These are phyloP conservation scores for Fraxinus albicans DNA, from an alignment of 305 asterid species.

Conservation along the genomic window DNA sequence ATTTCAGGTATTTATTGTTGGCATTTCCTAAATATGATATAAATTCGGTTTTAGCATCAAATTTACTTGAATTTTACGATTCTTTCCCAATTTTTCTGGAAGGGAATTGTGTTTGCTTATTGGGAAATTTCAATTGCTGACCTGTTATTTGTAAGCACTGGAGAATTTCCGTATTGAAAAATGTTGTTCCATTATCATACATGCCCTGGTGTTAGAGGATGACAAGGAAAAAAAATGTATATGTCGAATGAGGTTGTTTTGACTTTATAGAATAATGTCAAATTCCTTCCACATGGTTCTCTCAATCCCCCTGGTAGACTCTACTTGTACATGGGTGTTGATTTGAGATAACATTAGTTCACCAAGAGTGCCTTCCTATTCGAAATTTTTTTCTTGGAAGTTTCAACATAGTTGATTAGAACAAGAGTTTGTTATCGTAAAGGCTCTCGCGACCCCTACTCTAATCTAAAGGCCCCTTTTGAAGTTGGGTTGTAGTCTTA, in stretches of 20 bases:
- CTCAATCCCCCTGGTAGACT: background rate
- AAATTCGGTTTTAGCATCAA: background rate
- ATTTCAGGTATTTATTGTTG: slow-evolving; percentile 54
- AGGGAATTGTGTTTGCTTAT: background rate
- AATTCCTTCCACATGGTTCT: background rate
- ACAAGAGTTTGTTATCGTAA: background rate
- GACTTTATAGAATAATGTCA: background rate
- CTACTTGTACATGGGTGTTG: background rate
- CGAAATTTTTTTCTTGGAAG: background rate
- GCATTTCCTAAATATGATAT: background rate
- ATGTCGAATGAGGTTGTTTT: background rate
- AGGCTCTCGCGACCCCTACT: background rate
- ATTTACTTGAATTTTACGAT: background rate
- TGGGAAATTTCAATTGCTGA: background rate
- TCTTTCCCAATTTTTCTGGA: background rate
- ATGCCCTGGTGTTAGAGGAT: background rate
- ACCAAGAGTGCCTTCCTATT: background rate
- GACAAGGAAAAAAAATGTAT: background rate
- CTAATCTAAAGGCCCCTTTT: background rate
- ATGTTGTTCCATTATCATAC: background rate
- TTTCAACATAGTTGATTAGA: background rate
- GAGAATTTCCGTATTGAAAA: background rate
- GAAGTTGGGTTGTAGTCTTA: background rate
- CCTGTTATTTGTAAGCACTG: background rate
- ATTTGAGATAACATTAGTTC: background rate